A percentile compares a stretch with the other conserved stretches of the same genome.
Conservation (phyloP, 192 early-diverging fungal genomes). For the Mortierella alpina region DNA sequence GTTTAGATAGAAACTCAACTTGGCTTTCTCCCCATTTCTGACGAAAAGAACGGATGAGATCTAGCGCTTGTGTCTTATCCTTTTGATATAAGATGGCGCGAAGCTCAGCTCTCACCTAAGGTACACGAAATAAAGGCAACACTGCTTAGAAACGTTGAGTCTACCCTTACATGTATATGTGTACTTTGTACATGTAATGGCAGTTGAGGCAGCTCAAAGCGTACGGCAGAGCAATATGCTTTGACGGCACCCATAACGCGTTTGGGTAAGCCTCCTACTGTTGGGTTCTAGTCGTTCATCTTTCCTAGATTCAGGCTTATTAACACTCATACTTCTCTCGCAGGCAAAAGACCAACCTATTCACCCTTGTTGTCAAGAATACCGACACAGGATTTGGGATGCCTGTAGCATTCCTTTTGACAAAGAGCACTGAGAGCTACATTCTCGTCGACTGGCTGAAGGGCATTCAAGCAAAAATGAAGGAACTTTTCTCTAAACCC, state of each 20-base stretch:
- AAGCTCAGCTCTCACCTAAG: not conserved
- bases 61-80: not conserved
- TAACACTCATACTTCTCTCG: not conserved
- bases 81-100: not conserved
- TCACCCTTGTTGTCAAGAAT: constrained; percentile 21
- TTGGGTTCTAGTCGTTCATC: not conserved
- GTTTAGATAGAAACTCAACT: not conserved
- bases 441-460: constrained; percentile 6
- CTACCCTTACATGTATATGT: too few species aligned
- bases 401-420: constrained; percentile 21
- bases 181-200: too few species aligned
- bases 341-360: constrained; percentile 15
- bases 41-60: not conserved
- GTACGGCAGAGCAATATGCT: constrained; percentile 9
- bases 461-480: constrained; percentile 8
- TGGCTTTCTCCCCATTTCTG: not conserved
- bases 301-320: not conserved
- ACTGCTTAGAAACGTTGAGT: too few species aligned
- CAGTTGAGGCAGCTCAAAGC: constrained; percentile 13
- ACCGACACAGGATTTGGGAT: constrained; percentile 21
- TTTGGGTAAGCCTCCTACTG: constrained; percentile 8
- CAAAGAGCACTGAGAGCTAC: not conserved
- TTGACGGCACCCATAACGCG: constrained; percentile 6
- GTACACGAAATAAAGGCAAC: too few species aligned
- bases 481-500: not conserved